Conservation (phyloP, 352 stramenopile species). For the Globisporangium paddicum region DNA sequence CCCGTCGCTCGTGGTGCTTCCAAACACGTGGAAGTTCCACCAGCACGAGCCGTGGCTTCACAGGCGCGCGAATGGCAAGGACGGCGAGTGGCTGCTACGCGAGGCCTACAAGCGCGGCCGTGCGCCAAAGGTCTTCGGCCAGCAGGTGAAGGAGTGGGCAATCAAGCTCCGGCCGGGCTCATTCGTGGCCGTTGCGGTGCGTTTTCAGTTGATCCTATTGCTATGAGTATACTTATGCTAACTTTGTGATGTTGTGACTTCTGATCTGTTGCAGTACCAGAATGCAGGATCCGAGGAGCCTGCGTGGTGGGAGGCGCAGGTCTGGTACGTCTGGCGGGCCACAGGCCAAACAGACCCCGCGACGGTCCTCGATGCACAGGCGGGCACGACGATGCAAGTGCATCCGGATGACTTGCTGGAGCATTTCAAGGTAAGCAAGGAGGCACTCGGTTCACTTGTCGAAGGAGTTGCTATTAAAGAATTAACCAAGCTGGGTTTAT, state of each 20-base stretch:
- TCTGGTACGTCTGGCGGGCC: constrained; percentile 78
- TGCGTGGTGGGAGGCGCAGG: constrained; percentile 79
- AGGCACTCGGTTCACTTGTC: background rate
- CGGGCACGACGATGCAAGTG: constrained; percentile 30
- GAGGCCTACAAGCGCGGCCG: constrained; percentile 41
- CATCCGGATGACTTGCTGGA: constrained; percentile 43
- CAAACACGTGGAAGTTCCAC: constrained; percentile 76
- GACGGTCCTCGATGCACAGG: constrained; percentile 45
- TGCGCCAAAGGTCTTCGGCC: constrained; percentile 41
- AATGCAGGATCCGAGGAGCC: constrained; percentile 58
- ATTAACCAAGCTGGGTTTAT: constrained; percentile 2
- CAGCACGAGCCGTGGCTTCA: constrained; percentile 57
- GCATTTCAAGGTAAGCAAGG: constrained; percentile 42
- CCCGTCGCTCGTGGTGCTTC: constrained; percentile 46
- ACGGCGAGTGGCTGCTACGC: constrained; percentile 63
- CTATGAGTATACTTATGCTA: no score
- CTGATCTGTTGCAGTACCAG: constrained; percentile 46
- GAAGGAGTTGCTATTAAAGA: background rate
- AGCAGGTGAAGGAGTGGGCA: constrained; percentile 60
- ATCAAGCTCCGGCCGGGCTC: constrained; percentile 43
- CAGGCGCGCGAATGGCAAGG: constrained; percentile 59
- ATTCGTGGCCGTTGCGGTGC: constrained; percentile 56
- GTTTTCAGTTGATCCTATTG: background rate
- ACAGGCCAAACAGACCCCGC: constrained; percentile 51
- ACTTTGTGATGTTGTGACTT: no score